These are phyloP conservation scores for Sphagnum tenellum DNA, from an alignment of 225 moss, liverwort and hornwort genomes.

Conservation along the genomic window DNA sequence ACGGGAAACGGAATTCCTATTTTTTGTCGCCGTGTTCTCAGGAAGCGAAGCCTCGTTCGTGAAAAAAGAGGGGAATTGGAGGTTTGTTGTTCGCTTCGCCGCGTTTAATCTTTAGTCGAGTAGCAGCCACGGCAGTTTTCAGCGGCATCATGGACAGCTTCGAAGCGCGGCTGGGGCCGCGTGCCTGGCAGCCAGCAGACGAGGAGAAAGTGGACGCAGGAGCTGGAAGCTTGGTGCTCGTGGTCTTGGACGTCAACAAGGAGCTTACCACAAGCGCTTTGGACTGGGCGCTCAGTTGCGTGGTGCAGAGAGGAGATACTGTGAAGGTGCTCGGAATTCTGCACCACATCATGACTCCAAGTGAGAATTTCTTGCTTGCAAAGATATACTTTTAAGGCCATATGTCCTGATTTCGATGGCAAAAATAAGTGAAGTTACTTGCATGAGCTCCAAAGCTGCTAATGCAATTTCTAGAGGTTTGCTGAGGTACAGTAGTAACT, in stretches of 20 bases:
- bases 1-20: neutral
- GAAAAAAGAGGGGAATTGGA: too few species aligned
- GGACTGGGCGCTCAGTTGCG: conserved; percentile 43
- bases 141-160: conserved; percentile 19
- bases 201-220: conserved; percentile 15
- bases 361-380: conserved; percentile 20
- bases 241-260: conserved; percentile 51
- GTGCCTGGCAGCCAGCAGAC: conserved; percentile 12
- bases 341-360: conserved; percentile 42
- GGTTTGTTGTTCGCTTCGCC: too few species aligned
- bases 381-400: neutral
- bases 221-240: conserved; percentile 35
- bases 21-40: too few species aligned
- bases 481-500: too few species aligned
- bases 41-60: too few species aligned
- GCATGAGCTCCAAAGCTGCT: too few species aligned
- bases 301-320: conserved; percentile 30
- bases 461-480: too few species aligned
- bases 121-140: neutral
- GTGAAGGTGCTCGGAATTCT: conserved; percentile 53
- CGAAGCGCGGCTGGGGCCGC: conserved; percentile 19
- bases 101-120: neutral
- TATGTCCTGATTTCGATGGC: too few species aligned
- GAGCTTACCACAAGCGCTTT: conserved; percentile 40
- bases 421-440: too few species aligned